phyloP scores from a whole-genome alignment of 2,329 filamentous ascomycete genomes.

The Grosmannia serpens region DNA sequence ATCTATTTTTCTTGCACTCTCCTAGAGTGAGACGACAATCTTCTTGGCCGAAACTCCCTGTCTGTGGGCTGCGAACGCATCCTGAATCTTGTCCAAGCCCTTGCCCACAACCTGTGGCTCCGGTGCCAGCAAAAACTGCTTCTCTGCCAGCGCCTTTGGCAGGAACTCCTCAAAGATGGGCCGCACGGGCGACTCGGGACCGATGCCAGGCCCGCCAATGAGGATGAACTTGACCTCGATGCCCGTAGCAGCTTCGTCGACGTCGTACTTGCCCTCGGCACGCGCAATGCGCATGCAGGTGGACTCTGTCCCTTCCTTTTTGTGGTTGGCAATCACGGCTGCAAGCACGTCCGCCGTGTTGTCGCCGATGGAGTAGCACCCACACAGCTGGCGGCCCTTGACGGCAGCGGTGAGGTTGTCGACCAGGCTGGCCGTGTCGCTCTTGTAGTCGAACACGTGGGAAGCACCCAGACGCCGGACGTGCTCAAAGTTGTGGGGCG shows the following conservation, averaged over 20 bases:
- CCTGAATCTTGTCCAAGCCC: slow-evolving; percentile 19
- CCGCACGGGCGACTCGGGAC: too few species aligned
- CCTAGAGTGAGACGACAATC: slow-evolving; percentile 19
- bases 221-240: background rate
- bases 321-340: background rate
- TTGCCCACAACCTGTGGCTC: slow-evolving; percentile 17
- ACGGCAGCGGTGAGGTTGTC: background rate
- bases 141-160: slow-evolving; percentile 10
- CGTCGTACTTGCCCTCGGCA: too few species aligned
- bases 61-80: slow-evolving; percentile 18
- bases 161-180: background rate
- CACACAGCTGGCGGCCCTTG: background rate
- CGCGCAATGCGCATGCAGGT: background rate
- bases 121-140: slow-evolving; percentile 16
- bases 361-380: background rate
- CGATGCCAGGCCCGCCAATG: background rate
- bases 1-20: too few species aligned
- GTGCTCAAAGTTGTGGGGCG: background rate
- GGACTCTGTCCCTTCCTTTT: background rate
- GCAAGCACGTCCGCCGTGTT: background rate
- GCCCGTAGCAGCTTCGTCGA: background rate
- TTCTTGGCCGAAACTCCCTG: slow-evolving; percentile 26
- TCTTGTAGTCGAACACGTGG: background rate
- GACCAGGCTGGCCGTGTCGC: background rate
- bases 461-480: background rate